Evolutionary conservation across 805 yeast species (phyloP), one percentile per base, ranked within the genome.

Genomic region (Yamadazyma ubonensis): DNA sequence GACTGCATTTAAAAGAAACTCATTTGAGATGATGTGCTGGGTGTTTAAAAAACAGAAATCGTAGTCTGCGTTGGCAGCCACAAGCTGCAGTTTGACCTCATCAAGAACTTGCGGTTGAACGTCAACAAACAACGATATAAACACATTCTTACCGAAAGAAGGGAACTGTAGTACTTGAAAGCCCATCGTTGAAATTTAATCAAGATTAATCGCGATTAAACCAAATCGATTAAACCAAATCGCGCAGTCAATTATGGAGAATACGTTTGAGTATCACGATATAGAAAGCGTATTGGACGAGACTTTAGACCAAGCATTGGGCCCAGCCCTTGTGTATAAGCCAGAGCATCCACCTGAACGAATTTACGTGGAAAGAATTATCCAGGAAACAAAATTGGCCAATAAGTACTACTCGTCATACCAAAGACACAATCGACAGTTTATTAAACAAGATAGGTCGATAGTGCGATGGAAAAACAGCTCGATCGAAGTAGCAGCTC

Each of bases 11-110:
- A 69, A 63, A 9, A 87, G 49, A 48, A 84, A 93, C 45, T 83
- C 87, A 11, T 67, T 38, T 0, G 87, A 79, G 2, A 79, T 58
- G 2, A 87, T 57, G 16, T 77, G 71, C 8, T 62, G 59, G 2
- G 87, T 78, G 55, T 81, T 79, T 36, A 86, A 68, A 53, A 86
- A 79, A 6, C 88, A 83, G 59, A 63, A 83, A 47, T 85, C 78
- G 53, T 75, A 75, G 10, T 62, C 62, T 3, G 52, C 44, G 51
- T 80, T 69, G 2, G 75, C 78, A 7, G 61, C 59, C 18, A 74
- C 60, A 28, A 76, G 67, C 39, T 67, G 59, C 9, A 50, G 39
- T 34, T 77, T 74, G 28, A 86, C 71, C 5, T 59, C 62, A 2
- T 56, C 46, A 10, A 75, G 39, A 2, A 26, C 36, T 2, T 42